These are phyloP conservation scores for Jackrogersella multiformis DNA, from an alignment of 495 filamentous ascomycete genomes.

Conservation along the genomic window DNA sequence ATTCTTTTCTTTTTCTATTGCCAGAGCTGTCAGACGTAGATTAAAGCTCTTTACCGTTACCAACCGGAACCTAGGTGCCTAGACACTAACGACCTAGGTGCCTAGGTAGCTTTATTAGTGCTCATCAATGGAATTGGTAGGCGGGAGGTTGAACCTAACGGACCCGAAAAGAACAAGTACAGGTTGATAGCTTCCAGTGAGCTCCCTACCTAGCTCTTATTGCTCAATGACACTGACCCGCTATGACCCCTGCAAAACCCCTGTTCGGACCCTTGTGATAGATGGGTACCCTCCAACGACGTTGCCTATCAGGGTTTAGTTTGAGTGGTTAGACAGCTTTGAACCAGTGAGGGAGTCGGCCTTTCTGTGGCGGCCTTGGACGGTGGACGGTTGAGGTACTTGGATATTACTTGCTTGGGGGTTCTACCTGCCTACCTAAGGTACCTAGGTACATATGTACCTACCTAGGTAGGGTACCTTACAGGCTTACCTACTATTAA, in stretches of 20 bases:
- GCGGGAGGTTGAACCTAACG: neutral
- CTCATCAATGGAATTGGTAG: slow-evolving; percentile 9
- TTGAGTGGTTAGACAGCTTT: slow-evolving; percentile 27
- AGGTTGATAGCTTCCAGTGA: slow-evolving; percentile 5
- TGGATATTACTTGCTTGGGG: no score
- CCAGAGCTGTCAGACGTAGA: slow-evolving; percentile 10
- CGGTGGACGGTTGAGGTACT: slow-evolving; percentile 27
- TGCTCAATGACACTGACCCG: slow-evolving; percentile 38
- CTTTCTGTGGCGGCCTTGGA: slow-evolving; percentile 15
- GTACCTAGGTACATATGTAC: slow-evolving; percentile 6
- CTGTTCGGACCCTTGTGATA: slow-evolving; percentile 33
- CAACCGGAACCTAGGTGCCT: no score
- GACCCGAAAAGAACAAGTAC: slow-evolving; percentile 14
- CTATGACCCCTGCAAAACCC: slow-evolving; percentile 23
- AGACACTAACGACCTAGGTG: slow-evolving; percentile 22
- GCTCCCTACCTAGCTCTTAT: slow-evolving; percentile 28
- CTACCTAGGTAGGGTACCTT: neutral
- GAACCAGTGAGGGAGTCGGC: slow-evolving; percentile 26
- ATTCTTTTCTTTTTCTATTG: slow-evolving; percentile 17
- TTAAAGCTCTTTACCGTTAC: slow-evolving; percentile 17
- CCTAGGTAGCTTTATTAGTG: slow-evolving; percentile 14
- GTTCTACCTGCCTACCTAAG: neutral
- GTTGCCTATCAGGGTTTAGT: slow-evolving; percentile 39
- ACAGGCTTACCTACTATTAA: no score
- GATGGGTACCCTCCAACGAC: slow-evolving; percentile 28